Percentiles rank a stretch among this genome's conserved stretches.
phyloP scores from a whole-genome alignment of 1,284 basidiomycete species.

The Afroboletus lepidellus region DNA sequence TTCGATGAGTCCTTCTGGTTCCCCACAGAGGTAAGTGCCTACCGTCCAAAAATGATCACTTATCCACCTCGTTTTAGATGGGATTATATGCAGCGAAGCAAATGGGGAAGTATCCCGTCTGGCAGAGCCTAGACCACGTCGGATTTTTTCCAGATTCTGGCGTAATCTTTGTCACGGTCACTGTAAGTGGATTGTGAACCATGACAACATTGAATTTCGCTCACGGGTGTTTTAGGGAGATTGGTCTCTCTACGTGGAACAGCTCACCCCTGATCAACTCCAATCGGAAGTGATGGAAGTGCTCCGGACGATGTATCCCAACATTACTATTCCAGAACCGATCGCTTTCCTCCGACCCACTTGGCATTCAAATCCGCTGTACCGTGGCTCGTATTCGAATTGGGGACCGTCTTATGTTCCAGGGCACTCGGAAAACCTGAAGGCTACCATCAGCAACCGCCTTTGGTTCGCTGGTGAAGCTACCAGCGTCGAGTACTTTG shows the following conservation, averaged over 20 bases:
- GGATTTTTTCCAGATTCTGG: constrained; percentile 61
- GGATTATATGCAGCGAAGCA: constrained; percentile 62
- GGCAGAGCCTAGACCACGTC: constrained; percentile 65
- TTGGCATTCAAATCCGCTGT: constrained; percentile 58
- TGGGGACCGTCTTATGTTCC: constrained; percentile 61
- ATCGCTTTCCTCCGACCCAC: constrained; percentile 53
- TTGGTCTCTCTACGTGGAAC: constrained; percentile 56
- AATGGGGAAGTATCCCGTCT: constrained; percentile 65
- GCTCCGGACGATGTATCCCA: constrained; percentile 56
- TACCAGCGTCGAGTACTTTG: constrained; percentile 57
- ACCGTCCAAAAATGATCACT: background rate
- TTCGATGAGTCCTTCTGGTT: constrained; percentile 71
- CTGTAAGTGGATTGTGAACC: constrained; percentile 38
- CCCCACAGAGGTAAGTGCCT: constrained; percentile 49
- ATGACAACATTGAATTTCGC: background rate
- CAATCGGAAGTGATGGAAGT: constrained; percentile 54
- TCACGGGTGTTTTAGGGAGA: constrained; percentile 59
- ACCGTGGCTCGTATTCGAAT: constrained; percentile 66
- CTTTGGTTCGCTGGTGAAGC: constrained; percentile 69
- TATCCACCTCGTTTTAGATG: constrained; percentile 40
- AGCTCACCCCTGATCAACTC: constrained; percentile 46
- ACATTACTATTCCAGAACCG: constrained; percentile 51
- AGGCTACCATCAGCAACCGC: constrained; percentile 49
- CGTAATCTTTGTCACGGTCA: constrained; percentile 67
- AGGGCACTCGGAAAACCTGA: constrained; percentile 54